Evolutionary conservation across 2,329 filamentous ascomycete genomes (phyloP), one percentile per base, ranked within the genome.

Genomic region (Arthrobotrys sinensis): DNA sequence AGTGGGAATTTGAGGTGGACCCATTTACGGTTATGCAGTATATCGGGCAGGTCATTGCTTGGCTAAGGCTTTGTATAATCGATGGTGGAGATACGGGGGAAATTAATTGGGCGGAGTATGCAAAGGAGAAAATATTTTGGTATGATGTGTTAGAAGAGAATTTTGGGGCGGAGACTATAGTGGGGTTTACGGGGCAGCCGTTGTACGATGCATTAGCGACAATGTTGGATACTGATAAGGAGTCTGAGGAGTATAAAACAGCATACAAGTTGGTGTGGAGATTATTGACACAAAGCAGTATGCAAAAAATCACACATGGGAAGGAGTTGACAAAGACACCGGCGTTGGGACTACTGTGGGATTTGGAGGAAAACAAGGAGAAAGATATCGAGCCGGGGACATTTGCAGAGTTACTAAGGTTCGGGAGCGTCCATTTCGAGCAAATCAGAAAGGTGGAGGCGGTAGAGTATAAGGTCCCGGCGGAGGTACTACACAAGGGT

Each of bases 271-370:
- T 81, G 7, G 78, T 83, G 2, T 84, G 83, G 82, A 80, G 79
- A 4, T 38, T 84, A 46, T 78, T 85, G 52, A 82, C 84, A 10
- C 80, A 81, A 48, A 81, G 82, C 3, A 81, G 80, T 2, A 81
- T 84, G 81, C 81, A 84, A 79, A 85, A 85, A 70, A 82, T 85
- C n/a, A 83, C 82, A 0, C 84, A 84, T 75, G 84, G 82, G 0
- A 83, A 83, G 66, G 79, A 80, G 0, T 40, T 84, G 40, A 82
- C 81, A 6, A 79, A 81, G 19, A 81, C 79, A 10, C 57, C 80
- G 12, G 79, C 81, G 21, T 75, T 83, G 14, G 84, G 84, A 0
- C 72, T 80, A 4, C 62, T 85, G 8, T 81, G 83, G 57, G 84
- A 85, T 62, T 57, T 76, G 72, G 73, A 80, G 14, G 84, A 84